phyloP scores from a whole-genome alignment of 1,284 basidiomycete genomes.

The Porodaedalea pini region DNA sequence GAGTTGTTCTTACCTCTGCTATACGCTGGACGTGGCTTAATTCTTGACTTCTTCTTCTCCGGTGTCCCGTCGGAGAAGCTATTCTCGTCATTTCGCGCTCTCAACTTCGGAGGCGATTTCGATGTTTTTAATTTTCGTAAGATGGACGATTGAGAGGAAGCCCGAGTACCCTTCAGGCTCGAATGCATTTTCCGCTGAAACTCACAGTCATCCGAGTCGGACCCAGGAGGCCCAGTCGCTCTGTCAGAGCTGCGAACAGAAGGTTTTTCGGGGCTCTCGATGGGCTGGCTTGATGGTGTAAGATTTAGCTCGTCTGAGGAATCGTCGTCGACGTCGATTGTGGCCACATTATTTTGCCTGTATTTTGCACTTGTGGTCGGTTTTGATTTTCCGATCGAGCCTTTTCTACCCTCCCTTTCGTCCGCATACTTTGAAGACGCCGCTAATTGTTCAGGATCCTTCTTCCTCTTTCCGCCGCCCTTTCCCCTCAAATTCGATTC shows the following conservation, averaged over 20 bases:
- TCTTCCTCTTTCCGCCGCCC: background rate
- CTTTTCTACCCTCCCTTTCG: no score
- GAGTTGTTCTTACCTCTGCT: background rate
- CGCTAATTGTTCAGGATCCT: background rate
- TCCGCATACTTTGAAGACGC: no score
- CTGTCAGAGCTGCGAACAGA: background rate
- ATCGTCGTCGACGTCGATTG: no score
- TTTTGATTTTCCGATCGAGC: background rate
- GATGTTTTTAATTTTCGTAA: background rate
- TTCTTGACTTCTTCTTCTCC: background rate
- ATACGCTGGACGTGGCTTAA: background rate
- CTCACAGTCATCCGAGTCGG: background rate
- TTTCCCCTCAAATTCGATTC: background rate
- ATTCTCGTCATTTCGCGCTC: background rate
- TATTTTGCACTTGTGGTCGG: background rate
- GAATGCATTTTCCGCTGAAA: background rate
- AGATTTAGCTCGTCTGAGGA: slow-evolving; percentile 12
- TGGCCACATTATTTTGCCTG: background rate
- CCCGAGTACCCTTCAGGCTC: background rate
- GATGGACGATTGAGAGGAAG: background rate
- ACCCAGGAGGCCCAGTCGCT: background rate
- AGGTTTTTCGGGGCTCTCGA: background rate
- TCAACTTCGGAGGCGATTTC: background rate
- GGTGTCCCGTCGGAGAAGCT: background rate
- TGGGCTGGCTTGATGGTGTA: slow-evolving; percentile 1